These are phyloP conservation scores for Jamesozyma hellenica DNA, from an alignment of 805 yeast genomes.

Conservation along the genomic window DNA sequence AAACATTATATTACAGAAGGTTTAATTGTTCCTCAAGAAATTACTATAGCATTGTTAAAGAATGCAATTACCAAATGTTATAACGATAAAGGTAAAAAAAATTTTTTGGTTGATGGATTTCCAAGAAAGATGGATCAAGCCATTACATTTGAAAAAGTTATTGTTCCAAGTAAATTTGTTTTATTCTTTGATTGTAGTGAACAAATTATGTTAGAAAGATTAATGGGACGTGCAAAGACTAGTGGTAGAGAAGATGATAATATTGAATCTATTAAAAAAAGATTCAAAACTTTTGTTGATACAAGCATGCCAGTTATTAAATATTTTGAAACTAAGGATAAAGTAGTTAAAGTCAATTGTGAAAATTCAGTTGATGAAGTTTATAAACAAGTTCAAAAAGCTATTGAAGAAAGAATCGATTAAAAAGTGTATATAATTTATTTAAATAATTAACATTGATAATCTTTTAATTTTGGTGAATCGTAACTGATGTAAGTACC, in stretches of 20 bases:
- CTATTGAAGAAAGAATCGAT: constrained; percentile 39
- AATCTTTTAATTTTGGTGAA: constrained; percentile 26
- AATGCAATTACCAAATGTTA: constrained; percentile 59
- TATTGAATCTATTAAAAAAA: constrained; percentile 77
- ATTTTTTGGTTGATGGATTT: constrained; percentile 88
- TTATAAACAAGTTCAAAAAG: constrained; percentile 54
- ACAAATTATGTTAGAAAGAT: constrained; percentile 69
- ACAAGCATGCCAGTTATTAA: constrained; percentile 93
- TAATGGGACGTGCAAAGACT: constrained; percentile 86
- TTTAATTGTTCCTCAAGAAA: constrained; percentile 81
- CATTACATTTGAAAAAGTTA: constrained; percentile 70
- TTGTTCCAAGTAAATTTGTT: constrained; percentile 61
- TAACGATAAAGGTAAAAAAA: constrained; percentile 37
- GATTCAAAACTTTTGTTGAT: constrained; percentile 77
- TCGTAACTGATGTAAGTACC: constrained; percentile 62
- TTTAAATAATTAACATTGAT: constrained; percentile 5
- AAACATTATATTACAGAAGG: constrained; percentile 81
- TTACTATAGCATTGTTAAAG: constrained; percentile 73
- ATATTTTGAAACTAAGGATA: constrained; percentile 59
- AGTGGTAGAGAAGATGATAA: constrained; percentile 93
- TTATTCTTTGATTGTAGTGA: constrained; percentile 78
- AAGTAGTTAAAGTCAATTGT: constrained; percentile 72
- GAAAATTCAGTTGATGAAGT: constrained; percentile 75
- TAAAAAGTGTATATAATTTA: neutral
- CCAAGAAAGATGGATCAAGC: constrained; percentile 99